Conservation (phyloP, 768 basidiomycete genomes). For the Tephrocybe sp. region DNA sequence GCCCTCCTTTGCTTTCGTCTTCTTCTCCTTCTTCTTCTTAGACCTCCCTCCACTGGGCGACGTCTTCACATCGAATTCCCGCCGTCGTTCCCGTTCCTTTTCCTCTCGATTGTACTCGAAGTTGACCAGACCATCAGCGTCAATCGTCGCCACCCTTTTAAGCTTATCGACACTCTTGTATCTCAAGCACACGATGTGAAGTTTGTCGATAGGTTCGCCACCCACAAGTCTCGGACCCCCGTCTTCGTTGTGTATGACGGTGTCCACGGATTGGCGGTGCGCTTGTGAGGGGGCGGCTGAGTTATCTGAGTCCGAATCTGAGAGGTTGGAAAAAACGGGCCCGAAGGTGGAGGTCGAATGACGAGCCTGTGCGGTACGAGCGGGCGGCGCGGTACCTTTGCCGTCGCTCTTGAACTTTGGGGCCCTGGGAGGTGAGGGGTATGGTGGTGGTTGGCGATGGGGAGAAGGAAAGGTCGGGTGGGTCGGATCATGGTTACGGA, state of each 20-base stretch:
- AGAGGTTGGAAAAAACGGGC: background rate
- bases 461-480: background rate
- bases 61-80: background rate
- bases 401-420: constrained; percentile 1
- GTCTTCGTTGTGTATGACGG: background rate
- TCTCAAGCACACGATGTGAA: constrained; percentile 42
- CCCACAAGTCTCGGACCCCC: background rate
- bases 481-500: background rate
- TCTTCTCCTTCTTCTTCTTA: constrained; percentile 5
- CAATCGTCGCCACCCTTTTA: background rate
- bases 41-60: background rate
- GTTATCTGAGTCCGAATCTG: constrained; percentile 1
- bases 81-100: background rate
- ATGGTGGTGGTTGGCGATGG: background rate
- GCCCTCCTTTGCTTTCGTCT: constrained; percentile 27
- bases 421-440: background rate
- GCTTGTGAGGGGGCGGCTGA: too few relatives aligned
- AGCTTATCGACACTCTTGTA: constrained; percentile 23
- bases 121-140: background rate
- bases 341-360: background rate
- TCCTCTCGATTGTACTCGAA: background rate
- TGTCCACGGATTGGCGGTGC: background rate
- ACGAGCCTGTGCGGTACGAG: background rate
- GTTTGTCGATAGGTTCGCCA: constrained; percentile 11
- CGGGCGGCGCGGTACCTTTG: background rate